Percentiles rank a stretch among this genome's conserved stretches.
phyloP scores from a whole-genome alignment of 2,329 filamentous ascomycete species.

The Venturia aucupariae region DNA sequence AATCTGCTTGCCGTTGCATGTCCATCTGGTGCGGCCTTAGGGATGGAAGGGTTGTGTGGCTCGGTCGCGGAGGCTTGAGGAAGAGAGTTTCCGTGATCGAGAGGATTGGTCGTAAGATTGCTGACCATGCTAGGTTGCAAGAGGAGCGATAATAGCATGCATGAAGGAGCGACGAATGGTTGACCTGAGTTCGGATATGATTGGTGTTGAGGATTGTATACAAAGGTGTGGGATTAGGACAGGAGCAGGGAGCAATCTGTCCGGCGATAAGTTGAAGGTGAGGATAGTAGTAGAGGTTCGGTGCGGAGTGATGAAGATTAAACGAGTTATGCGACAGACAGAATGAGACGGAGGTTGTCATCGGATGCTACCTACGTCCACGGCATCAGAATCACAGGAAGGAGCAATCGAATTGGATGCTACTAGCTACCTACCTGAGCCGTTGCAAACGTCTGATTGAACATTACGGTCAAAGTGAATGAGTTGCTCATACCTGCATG shows the following conservation, averaged over 20 bases:
- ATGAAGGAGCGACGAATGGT: background rate
- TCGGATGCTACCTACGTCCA: too few relatives aligned
- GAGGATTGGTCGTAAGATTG: background rate
- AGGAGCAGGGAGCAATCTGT: slow-evolving; percentile 1
- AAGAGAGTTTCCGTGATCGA: background rate
- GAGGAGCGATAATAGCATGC: background rate
- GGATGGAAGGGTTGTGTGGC: background rate
- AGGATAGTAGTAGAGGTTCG: background rate
- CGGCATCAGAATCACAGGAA: background rate
- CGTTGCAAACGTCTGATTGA: background rate
- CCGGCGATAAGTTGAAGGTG: background rate
- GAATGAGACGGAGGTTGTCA: background rate
- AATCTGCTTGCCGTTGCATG: background rate
- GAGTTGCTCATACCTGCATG: background rate
- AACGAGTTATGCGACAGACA: background rate
- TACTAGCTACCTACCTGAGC: background rate
- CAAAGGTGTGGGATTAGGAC: background rate
- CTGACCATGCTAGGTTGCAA: slow-evolving; percentile 5
- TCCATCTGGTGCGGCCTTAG: background rate
- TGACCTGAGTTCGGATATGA: background rate
- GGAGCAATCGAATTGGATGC: background rate
- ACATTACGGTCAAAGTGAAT: background rate
- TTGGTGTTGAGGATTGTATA: background rate
- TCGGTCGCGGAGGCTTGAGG: background rate
- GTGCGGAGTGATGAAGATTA: background rate